These are phyloP conservation scores for Camellia granthamiana DNA, from an alignment of 148 eudicot genomes.

Conservation along the genomic window DNA sequence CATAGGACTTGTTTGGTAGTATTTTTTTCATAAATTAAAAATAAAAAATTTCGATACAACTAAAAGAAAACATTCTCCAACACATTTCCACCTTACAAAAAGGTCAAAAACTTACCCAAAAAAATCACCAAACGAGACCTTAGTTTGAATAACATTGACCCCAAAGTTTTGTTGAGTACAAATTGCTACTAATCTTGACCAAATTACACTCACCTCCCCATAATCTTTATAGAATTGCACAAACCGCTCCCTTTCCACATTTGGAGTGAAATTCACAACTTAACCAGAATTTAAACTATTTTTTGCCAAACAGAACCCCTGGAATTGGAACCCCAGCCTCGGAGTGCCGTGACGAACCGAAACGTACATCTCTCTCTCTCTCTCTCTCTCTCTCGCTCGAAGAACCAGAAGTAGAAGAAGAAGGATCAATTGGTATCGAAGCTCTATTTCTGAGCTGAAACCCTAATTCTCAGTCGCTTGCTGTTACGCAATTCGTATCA, in stretches of 20 bases:
- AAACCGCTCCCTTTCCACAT: neutral
- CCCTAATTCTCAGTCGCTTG: slow-evolving; percentile 2
- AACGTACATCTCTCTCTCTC: neutral
- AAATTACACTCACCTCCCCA: neutral
- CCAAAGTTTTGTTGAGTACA: too few relatives aligned
- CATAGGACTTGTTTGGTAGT: too few relatives aligned
- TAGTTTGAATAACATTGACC: too few relatives aligned
- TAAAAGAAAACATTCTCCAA: too few relatives aligned
- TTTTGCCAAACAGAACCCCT: neutral
- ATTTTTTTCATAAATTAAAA: too few relatives aligned
- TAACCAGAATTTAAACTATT: neutral
- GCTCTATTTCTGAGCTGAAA: slow-evolving; percentile 8
- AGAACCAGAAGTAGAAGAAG: slow-evolving; percentile 4
- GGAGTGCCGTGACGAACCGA: neutral
- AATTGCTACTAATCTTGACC: neutral
- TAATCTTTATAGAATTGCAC: slow-evolving; percentile 5
- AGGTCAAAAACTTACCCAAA: too few relatives aligned
- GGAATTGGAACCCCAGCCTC: neutral
- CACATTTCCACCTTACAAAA: too few relatives aligned
- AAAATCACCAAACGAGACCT: too few relatives aligned
- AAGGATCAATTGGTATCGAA: neutral
- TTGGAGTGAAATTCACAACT: neutral
- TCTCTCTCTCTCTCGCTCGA: neutral
- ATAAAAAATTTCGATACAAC: too few relatives aligned
- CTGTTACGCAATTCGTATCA: neutral